phyloP scores from a whole-genome alignment of 495 filamentous ascomycete species.

The Pyrenula massariospora region DNA sequence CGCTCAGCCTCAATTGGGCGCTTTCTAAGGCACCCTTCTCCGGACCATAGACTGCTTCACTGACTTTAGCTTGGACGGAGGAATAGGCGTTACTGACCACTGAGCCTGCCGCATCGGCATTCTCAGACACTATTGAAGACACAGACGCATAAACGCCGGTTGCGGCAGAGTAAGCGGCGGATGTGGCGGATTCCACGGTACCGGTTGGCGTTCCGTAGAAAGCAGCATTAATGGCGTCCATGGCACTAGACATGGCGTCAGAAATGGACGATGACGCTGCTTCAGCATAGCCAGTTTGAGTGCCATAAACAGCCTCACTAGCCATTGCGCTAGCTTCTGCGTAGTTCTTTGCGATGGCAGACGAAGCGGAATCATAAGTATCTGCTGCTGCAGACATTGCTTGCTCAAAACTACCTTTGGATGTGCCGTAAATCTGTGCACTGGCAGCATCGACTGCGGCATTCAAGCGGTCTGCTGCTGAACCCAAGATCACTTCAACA shows the following conservation, averaged over 20 bases:
- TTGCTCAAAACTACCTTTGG: slow-evolving; percentile 40
- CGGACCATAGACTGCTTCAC: slow-evolving; percentile 28
- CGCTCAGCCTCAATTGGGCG: slow-evolving; percentile 32
- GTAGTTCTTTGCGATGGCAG: slow-evolving; percentile 17
- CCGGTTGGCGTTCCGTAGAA: slow-evolving; percentile 38
- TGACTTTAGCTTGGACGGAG: slow-evolving; percentile 11
- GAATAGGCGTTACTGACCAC: slow-evolving; percentile 11
- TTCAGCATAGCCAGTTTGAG: slow-evolving; percentile 35
- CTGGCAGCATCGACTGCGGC: slow-evolving; percentile 49
- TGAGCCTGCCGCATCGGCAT: slow-evolving; percentile 17
- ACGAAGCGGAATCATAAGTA: slow-evolving; percentile 33
- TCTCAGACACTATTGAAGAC: slow-evolving; percentile 17
- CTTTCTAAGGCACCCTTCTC: slow-evolving; percentile 45
- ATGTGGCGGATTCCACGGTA: slow-evolving; percentile 20
- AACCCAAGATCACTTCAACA: slow-evolving; percentile 45
- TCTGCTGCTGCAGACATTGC: slow-evolving; percentile 37
- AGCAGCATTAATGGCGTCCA: slow-evolving; percentile 34
- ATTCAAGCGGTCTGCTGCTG: slow-evolving; percentile 43
- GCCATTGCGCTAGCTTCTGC: slow-evolving; percentile 26
- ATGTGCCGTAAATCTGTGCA: slow-evolving; percentile 45
- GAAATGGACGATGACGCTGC: slow-evolving; percentile 33
- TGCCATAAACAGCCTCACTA: slow-evolving; percentile 45
- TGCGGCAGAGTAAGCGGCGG: slow-evolving; percentile 23
- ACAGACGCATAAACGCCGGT: slow-evolving; percentile 17
- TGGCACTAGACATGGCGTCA: slow-evolving; percentile 37